Base-by-base conservation (phyloP, 192 early-diverging fungal species). In the Chytriomyces hyalinus region DNA sequence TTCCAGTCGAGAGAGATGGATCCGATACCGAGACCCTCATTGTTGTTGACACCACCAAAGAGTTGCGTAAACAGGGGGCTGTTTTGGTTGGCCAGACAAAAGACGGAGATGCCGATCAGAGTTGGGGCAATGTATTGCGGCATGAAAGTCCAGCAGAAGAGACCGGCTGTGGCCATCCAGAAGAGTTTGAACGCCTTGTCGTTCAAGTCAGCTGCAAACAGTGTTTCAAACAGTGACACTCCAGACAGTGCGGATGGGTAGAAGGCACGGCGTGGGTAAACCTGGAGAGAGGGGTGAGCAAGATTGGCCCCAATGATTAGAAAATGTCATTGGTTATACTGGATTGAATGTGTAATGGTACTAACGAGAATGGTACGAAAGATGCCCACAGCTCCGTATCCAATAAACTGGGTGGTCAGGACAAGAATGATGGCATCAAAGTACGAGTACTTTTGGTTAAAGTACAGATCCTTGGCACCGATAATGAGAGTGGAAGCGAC, bases 231-330 rank as follows among this genome's bases (percentile, higher is more conserved):
- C 45, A 96, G 81, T 20, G 92, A 87, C 49, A 92, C 91, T 49
- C 87, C 87, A 49, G 91, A 82, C 48, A 97, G 82, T 46, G 87
- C 91, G 2, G 87, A 72, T 6, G 94, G 94, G 92, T 93, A 97
- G 65, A 92, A 88, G 92, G 94, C 93, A 7, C 87, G 80, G 6
- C 92, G 86, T 20, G 94, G 94, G 60, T 92, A 90, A 5, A 36
- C 36, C 36, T 36, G 36, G n/a, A n/a, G n/a, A n/a, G n/a, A n/a
- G n/a, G n/a, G n/a, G n/a, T n/a, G n/a, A n/a, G n/a, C n/a, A n/a
- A n/a, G n/a, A n/a, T n/a, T n/a, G n/a, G n/a, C n/a, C n/a, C n/a
- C n/a, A n/a, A n/a, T n/a, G n/a, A n/a, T 36, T 26, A 26, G 24
- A 26, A 26, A n/a, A n/a, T n/a, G n/a, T n/a, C n/a, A n/a, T n/a